Percentiles rank a stretch among this genome's conserved stretches.
phyloP scores from a whole-genome alignment of 192 early-diverging fungal species.

The Haplosporangium gracile region DNA sequence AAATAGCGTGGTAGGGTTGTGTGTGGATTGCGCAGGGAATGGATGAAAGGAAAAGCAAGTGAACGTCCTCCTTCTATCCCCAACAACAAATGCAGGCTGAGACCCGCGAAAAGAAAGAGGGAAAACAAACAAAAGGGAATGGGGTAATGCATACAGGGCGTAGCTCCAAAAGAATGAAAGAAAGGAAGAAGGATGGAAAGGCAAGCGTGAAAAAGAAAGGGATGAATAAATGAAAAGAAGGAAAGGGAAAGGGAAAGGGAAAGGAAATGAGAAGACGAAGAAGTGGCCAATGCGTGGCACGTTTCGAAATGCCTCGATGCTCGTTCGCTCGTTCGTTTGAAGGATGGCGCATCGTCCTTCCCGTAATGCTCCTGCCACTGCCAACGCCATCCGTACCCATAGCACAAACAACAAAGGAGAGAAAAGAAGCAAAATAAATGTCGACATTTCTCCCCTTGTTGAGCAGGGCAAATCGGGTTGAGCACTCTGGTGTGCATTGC shows the following conservation, averaged over 20 bases:
- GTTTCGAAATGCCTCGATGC: neutral
- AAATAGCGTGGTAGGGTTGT: neutral
- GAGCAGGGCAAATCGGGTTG: neutral
- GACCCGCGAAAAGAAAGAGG: slow-evolving; percentile 1
- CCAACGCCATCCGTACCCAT: neutral
- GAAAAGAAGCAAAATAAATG: neutral
- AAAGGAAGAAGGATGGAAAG: neutral
- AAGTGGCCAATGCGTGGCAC: slow-evolving; percentile 28
- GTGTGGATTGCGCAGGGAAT: neutral
- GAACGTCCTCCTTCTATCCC: neutral
- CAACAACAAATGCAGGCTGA: neutral
- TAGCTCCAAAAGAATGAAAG: slow-evolving; percentile 4
- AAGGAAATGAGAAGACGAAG: neutral
- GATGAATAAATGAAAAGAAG: neutral
- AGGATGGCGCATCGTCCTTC: neutral
- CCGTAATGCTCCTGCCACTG: neutral
- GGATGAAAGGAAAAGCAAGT: neutral
- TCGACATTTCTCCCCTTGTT: neutral
- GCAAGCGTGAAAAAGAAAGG: neutral
- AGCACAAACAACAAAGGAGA: neutral
- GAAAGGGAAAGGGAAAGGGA: neutral
- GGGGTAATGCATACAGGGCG: neutral
- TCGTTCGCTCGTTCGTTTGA: neutral
- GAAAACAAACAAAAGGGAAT: neutral
- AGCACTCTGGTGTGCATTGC: neutral